phyloP scores from a whole-genome alignment of 306 rosid species.

The Myrica gale region DNA sequence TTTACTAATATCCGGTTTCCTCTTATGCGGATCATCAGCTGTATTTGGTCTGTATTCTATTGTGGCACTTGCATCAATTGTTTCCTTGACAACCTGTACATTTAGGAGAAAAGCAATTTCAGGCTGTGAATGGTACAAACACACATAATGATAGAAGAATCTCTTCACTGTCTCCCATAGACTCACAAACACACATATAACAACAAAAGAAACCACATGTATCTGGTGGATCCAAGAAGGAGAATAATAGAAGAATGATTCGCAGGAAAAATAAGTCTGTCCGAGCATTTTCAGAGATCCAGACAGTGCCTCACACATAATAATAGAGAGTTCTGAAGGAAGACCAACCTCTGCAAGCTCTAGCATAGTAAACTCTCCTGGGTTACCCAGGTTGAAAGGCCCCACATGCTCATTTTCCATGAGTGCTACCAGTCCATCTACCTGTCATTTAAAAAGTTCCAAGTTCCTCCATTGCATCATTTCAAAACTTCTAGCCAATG shows the following conservation, averaged over 20 bases:
- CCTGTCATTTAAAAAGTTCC: slow-evolving; percentile 44
- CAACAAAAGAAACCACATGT: background rate
- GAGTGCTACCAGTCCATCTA: slow-evolving; percentile 75
- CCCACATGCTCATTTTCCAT: slow-evolving; percentile 96
- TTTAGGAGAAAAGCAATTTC: slow-evolving; percentile 23
- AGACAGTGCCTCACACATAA: slow-evolving; percentile 9
- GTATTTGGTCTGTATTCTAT: slow-evolving; percentile 86
- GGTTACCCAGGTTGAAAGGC: slow-evolving; percentile 95
- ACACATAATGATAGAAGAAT: background rate
- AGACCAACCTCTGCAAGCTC: slow-evolving; percentile 86
- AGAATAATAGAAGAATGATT: background rate
- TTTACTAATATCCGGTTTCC: slow-evolving; percentile 94
- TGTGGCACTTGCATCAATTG: slow-evolving; percentile 88
- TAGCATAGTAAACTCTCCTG: slow-evolving; percentile 96
- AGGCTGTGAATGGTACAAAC: slow-evolving; percentile 7
- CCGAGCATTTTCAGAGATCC: background rate
- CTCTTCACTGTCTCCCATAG: background rate
- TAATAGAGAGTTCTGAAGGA: slow-evolving; percentile 20
- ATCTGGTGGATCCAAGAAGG: slow-evolving; percentile 1
- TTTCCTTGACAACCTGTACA: slow-evolving; percentile 84
- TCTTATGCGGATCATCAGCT: slow-evolving; percentile 98
- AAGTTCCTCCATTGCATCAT: slow-evolving; percentile 1
- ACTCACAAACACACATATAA: background rate
- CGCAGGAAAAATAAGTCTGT: background rate
- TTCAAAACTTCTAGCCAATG: background rate